Base-by-base conservation (phyloP, 2,329 filamentous ascomycete genomes). In the Paraconiothyrium sp. region DNA sequence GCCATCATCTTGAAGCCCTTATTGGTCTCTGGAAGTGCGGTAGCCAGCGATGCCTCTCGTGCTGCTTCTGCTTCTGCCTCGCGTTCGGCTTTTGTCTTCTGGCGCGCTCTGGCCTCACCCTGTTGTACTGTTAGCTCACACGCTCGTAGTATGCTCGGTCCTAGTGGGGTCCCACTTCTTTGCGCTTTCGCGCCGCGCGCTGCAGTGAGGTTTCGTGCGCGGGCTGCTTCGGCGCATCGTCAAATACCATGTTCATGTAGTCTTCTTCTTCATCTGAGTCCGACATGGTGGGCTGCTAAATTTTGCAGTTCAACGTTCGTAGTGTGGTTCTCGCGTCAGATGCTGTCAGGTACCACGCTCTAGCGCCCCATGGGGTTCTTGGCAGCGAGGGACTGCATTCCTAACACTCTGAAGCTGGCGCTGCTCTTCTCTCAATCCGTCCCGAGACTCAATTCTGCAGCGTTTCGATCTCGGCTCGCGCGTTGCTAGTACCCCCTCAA, bases 1-100 rank as follows among this genome's bases (percentile, higher is more conserved):
- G 92, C 90, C 94, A 99, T 97, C 93, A 99, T 97, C 67, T 92
- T 89, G 64, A 96, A 88, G 1, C 94, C 95, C 76, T 97, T 98
- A 81, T 90, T 96, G 54, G 87, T 84, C 16, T 85, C 81, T 22
- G 89, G 86, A 7, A 97, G 83, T 52, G 95, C 83, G 5, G 90
- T 91, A 4, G 89, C 85, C 30, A 97, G 86, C 0, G 92, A 92
- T 41, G 85, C 87, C 76, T 97, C 92, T 56, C 93, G 90, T 16
- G 88, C 88, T 46, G 84, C 85, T 9, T 86, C 87, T 70, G 91
- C 92, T 67, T 93, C 89, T 54, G 88, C 89, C n/a, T 89, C 91
- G 44, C 90, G 86, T 79, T 97, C 91, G 27, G 89, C 88, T 80
- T 97, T 97, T 50, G 94, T 94, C 73, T 92, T 92, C 7, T 72